Evolutionary conservation across 352 stramenopile genomes (phyloP).

Genomic region (Phytophthora hybrid): DNA sequence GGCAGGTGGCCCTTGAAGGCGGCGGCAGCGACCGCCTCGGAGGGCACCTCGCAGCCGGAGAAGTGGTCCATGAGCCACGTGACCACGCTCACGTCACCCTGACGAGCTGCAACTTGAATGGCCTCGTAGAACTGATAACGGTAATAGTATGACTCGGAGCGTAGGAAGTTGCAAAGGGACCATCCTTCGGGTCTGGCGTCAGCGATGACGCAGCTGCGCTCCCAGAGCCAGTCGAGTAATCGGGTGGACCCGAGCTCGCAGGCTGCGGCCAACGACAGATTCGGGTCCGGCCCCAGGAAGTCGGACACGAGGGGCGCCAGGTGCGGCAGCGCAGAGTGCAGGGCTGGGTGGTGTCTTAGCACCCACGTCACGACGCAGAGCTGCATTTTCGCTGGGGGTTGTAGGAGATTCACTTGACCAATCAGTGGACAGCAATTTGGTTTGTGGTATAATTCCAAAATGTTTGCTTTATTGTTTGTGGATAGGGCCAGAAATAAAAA

Average conservation of each 20-base stretch:
- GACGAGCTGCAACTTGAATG: not conserved
- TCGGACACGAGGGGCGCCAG: not conserved
- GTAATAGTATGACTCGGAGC: conserved; percentile 1
- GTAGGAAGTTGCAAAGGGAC: conserved; percentile 7
- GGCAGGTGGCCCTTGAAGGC: not conserved
- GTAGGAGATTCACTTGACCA: not conserved
- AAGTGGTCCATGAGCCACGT: conserved; percentile 7
- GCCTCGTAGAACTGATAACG: conserved; percentile 8
- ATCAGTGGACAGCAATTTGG: not conserved
- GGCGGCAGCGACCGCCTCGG: not conserved
- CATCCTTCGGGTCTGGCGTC: not conserved
- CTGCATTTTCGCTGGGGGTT: not conserved
- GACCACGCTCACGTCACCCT: not conserved
- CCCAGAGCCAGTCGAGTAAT: conserved; percentile 7
- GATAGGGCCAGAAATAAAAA: too few species aligned
- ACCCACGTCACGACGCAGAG: not conserved
- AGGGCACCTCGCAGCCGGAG: not conserved
- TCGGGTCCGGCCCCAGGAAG: not conserved
- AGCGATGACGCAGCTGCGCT: not conserved
- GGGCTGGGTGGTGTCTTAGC: not conserved
- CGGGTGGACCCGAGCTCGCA: not conserved
- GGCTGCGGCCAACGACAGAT: not conserved
- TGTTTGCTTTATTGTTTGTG: too few species aligned
- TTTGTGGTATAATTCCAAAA: too few species aligned
- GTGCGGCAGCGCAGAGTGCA: not conserved